Percentiles rank a stretch among this genome's conserved stretches.
phyloP scores from a whole-genome alignment of 2,329 filamentous ascomycete species.

The Colletotrichum tamarilloi region DNA sequence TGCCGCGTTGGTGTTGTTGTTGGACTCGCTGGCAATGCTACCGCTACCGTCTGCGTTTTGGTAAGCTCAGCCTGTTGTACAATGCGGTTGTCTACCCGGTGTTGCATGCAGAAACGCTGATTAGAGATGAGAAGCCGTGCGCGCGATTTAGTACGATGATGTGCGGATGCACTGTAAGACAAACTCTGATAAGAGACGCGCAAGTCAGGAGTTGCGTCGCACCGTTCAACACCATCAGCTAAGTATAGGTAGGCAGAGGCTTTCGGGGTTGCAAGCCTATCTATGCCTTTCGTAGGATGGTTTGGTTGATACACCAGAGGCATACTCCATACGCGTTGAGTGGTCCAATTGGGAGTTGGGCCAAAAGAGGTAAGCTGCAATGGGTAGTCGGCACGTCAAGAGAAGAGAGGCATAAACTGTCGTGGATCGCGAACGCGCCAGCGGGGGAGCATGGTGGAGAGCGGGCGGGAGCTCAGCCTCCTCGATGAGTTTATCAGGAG shows the following conservation, averaged over 20 bases:
- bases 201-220: constrained; percentile 15
- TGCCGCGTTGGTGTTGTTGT: constrained; percentile 1
- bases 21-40: background rate
- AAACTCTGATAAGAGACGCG: background rate
- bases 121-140: background rate
- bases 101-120: constrained; percentile 9
- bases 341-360: background rate
- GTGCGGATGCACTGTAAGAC: background rate
- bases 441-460: constrained; percentile 20
- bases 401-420: constrained; percentile 17
- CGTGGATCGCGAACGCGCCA: constrained; percentile 16
- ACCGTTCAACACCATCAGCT: background rate
- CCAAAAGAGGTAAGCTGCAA: constrained; percentile 13
- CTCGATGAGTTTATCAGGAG: constrained; percentile 21
- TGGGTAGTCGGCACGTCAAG: constrained; percentile 7
- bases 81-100: background rate
- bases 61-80: background rate
- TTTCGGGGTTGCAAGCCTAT: background rate
- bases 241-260: background rate
- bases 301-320: background rate
- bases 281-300: background rate
- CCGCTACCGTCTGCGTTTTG: background rate
- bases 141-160: background rate
- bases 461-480: constrained; percentile 17
- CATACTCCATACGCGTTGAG: background rate